Percentiles rank a stretch among this genome's conserved stretches.
Evolutionary conservation across 352 stramenopile genomes (phyloP).

Genomic region (Pythium monospermum): DNA sequence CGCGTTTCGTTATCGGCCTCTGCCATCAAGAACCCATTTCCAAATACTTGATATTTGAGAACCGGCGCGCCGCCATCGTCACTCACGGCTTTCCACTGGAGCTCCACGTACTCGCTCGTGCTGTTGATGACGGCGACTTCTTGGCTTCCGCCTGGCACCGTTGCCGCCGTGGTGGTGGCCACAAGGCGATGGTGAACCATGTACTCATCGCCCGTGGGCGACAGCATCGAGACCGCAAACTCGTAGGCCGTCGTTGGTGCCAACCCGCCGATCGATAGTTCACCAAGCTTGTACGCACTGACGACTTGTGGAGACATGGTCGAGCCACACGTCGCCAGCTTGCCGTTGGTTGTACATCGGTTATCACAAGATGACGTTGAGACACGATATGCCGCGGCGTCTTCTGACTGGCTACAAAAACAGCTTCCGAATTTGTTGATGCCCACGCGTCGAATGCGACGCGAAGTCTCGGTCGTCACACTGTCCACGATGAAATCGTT

Average conservation of each 20-base stretch:
- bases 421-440: slow-evolving; percentile 27
- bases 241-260: slow-evolving; percentile 29
- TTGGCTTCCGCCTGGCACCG: slow-evolving; percentile 30
- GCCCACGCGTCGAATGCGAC: slow-evolving; percentile 22
- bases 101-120: slow-evolving; percentile 25
- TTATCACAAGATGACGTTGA: slow-evolving; percentile 21
- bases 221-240: slow-evolving; percentile 27
- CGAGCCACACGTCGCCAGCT: slow-evolving; percentile 15
- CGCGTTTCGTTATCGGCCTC: slow-evolving; percentile 20
- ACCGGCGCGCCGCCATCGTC: slow-evolving; percentile 40
- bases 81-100: slow-evolving; percentile 37
- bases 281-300: slow-evolving; percentile 28
- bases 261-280: slow-evolving; percentile 32
- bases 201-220: slow-evolving; percentile 26
- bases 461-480: slow-evolving; percentile 14
- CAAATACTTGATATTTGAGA: slow-evolving; percentile 34
- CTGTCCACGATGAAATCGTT: slow-evolving; percentile 40
- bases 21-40: slow-evolving; percentile 34
- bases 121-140: slow-evolving; percentile 27
- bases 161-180: slow-evolving; percentile 27
- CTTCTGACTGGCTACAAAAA: slow-evolving; percentile 30
- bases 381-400: background rate
- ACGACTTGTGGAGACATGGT: slow-evolving; percentile 14
- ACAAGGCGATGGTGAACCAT: slow-evolving; percentile 23
- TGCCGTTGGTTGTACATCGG: background rate